These are phyloP conservation scores for Auxenochlorella pyrenoidosa DNA, from an alignment of 139 green algal genomes.

Conservation along the genomic window DNA sequence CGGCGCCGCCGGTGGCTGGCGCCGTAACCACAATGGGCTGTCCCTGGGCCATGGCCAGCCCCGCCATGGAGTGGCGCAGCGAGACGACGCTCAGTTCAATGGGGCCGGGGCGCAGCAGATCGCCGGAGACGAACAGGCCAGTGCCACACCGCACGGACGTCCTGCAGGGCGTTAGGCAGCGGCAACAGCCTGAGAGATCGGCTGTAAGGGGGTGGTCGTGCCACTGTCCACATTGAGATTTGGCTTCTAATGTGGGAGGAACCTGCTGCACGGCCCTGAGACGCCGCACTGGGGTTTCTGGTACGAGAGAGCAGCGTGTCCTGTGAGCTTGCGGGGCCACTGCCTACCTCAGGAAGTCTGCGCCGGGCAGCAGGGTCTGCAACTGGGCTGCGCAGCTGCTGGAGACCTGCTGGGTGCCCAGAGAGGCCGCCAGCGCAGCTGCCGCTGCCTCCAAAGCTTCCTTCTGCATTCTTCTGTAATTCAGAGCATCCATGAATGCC, in stretches of 20 bases:
- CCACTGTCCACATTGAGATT: neutral
- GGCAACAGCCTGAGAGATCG: neutral
- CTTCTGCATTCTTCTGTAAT: neutral
- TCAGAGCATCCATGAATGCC: neutral
- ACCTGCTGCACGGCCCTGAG: neutral
- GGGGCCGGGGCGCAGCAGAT: conserved; percentile 28
- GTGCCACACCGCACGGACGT: conserved; percentile 31
- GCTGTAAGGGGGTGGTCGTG: neutral
- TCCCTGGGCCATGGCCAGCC: conserved; percentile 19
- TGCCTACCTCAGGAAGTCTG: neutral
- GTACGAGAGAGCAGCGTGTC: neutral
- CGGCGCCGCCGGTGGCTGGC: neutral
- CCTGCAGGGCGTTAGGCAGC: neutral
- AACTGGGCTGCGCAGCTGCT: neutral
- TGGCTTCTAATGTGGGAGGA: too few species aligned
- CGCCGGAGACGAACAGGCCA: conserved; percentile 42
- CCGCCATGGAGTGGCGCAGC: conserved; percentile 33
- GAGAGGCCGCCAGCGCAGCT: neutral
- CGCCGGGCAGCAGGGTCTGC: neutral
- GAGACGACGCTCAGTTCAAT: conserved; percentile 22
- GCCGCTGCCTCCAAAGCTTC: neutral
- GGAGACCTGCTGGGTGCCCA: neutral
- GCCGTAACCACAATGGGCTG: conserved; percentile 1
- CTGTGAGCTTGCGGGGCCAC: neutral
- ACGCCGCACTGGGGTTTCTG: neutral